Conservation (phyloP, 202 grass and related monocot genomes). For the Zizania palustris region DNA sequence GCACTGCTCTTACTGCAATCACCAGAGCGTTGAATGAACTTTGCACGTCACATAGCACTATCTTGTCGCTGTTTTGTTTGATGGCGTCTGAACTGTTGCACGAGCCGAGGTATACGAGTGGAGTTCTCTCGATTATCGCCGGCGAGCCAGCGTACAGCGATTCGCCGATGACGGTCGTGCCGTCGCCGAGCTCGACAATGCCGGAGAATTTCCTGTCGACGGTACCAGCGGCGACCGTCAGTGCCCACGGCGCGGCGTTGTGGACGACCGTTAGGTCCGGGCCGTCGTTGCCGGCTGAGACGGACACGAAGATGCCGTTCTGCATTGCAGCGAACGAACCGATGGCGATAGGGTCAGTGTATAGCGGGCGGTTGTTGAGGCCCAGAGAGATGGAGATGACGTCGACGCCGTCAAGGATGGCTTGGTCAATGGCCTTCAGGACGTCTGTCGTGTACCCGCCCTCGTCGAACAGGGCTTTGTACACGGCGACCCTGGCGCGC, state of each 20-base stretch:
- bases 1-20: not conserved
- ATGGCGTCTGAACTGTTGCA: constrained; percentile 48
- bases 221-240: constrained; percentile 64
- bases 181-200: constrained; percentile 44
- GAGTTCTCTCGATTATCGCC: constrained; percentile 30
- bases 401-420: constrained; percentile 68
- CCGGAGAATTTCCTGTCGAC: constrained; percentile 60
- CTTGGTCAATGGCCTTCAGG: constrained; percentile 65
- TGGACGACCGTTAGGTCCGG: constrained; percentile 42
- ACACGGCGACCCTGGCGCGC: constrained; percentile 66
- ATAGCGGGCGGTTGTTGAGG: constrained; percentile 42
- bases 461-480: constrained; percentile 69
- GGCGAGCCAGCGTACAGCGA: constrained; percentile 65
- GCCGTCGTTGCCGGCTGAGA: constrained; percentile 64
- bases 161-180: constrained; percentile 47
- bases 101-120: constrained; percentile 52
- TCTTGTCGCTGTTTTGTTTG: constrained; percentile 41
- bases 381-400: constrained; percentile 72
- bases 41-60: constrained; percentile 61
- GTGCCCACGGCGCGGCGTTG: constrained; percentile 77
- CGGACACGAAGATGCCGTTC: constrained; percentile 66
- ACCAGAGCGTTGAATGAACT: not conserved
- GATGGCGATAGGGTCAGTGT: constrained; percentile 71
- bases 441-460: constrained; percentile 55
- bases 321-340: constrained; percentile 66